phyloP scores from a whole-genome alignment of 2,329 filamentous ascomycete genomes.

The Cladorrhinum sp. region DNA sequence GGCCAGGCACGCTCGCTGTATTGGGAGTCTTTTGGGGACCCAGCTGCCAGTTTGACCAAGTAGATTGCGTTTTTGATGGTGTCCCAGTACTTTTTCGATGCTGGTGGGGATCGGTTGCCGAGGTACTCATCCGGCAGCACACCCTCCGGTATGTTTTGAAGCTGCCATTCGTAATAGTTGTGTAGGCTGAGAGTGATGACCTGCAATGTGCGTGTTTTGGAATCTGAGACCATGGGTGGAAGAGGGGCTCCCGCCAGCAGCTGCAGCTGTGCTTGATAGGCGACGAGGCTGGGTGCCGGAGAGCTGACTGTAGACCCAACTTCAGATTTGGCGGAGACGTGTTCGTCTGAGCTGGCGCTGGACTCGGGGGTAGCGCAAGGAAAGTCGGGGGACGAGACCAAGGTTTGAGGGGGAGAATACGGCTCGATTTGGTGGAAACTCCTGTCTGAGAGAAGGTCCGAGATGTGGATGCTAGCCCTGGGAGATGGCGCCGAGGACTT shows the following conservation, averaged over 20 bases:
- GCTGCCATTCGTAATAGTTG: conserved; percentile 28
- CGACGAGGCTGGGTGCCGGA: conserved; percentile 16
- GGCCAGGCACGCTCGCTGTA: conserved; percentile 24
- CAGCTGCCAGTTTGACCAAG: conserved; percentile 26
- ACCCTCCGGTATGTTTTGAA: conserved; percentile 24
- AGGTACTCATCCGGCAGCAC: conserved; percentile 27
- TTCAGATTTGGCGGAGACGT: background rate
- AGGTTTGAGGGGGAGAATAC: background rate
- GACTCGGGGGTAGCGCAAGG: conserved; percentile 15
- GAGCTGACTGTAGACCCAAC: conserved; percentile 11
- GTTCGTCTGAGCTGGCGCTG: conserved; percentile 16
- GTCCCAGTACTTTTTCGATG: conserved; percentile 26
- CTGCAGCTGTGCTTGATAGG: conserved; percentile 23
- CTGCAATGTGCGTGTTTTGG: conserved; percentile 22
- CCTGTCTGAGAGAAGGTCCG: conserved; percentile 19
- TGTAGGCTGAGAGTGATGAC: conserved; percentile 25
- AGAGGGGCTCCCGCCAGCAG: conserved; percentile 21
- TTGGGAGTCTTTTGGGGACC: conserved; percentile 17
- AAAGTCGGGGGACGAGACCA: conserved; percentile 13
- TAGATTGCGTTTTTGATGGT: conserved; percentile 28
- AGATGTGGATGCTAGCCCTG: conserved; percentile 24
- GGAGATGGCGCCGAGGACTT: background rate
- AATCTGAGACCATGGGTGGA: conserved; percentile 17
- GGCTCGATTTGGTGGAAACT: conserved; percentile 8
- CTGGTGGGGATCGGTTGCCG: conserved; percentile 17